phyloP scores from a whole-genome alignment of 352 stramenopile species.

The Hyaloperonospora arabidopsidis region DNA sequence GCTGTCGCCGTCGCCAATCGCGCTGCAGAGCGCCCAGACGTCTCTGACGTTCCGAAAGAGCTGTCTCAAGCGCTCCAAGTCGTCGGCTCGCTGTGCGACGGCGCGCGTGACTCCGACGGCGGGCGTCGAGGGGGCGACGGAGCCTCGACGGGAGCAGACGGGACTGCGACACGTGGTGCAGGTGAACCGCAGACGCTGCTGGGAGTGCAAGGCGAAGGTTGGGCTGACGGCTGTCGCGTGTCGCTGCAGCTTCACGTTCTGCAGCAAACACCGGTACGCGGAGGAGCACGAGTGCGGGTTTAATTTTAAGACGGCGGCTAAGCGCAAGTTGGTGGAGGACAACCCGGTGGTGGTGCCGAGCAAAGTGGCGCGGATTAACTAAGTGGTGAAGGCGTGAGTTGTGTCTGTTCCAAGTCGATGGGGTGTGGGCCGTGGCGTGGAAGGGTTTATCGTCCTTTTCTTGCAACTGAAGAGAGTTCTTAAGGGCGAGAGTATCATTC shows the following conservation, averaged over 20 bases:
- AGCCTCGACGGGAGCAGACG: slow-evolving; percentile 8
- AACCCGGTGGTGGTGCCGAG: slow-evolving; percentile 72
- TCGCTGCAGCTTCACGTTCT: slow-evolving; percentile 87
- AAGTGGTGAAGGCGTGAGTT: slow-evolving; percentile 8
- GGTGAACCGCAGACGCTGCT: slow-evolving; percentile 86
- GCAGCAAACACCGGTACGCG: slow-evolving; percentile 82
- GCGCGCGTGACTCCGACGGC: slow-evolving; percentile 6
- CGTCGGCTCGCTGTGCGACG: slow-evolving; percentile 32
- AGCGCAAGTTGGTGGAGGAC: slow-evolving; percentile 75
- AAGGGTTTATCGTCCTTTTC: no score
- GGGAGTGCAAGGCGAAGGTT: slow-evolving; percentile 83
- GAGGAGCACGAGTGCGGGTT: slow-evolving; percentile 85
- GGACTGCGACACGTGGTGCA: slow-evolving; percentile 34
- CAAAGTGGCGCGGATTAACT: slow-evolving; percentile 85
- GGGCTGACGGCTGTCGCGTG: slow-evolving; percentile 80
- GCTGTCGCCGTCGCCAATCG: slow-evolving; percentile 13
- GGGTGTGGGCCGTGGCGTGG: no score
- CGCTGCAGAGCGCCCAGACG: slow-evolving; percentile 45
- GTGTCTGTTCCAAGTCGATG: no score
- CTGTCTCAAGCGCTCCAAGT: slow-evolving; percentile 64
- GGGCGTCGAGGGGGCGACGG: neutral
- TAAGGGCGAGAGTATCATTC: no score
- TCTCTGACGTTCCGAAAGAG: slow-evolving; percentile 55
- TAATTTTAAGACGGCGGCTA: slow-evolving; percentile 80
- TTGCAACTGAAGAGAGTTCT: no score